phyloP scores from a whole-genome alignment of 164 flowering plant species.

The Umbilicus rupestris region DNA sequence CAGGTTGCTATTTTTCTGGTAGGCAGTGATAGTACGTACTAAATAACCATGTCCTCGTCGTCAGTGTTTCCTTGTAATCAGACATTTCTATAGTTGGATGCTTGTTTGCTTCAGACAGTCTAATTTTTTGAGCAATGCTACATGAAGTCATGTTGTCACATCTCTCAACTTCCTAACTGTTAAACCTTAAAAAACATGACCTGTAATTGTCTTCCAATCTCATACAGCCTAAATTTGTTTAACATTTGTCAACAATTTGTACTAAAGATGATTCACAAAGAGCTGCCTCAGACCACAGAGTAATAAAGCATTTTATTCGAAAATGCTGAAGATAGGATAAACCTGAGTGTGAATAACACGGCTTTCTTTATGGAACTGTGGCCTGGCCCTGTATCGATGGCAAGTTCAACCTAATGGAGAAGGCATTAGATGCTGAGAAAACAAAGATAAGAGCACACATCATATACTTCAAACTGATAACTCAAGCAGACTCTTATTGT shows the following conservation, averaged over 20 bases:
- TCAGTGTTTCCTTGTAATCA: background rate
- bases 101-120: background rate
- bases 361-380: background rate
- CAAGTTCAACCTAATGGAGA: background rate
- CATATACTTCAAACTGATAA: too few species aligned
- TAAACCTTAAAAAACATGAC: too few species aligned
- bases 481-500: too few species aligned
- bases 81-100: background rate
- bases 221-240: background rate
- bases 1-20: slow-evolving; percentile 1
- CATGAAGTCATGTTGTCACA: background rate
- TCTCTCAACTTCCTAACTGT: background rate
- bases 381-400: background rate
- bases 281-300: background rate
- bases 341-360: background rate
- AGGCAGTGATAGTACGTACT: too few species aligned
- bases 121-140: background rate
- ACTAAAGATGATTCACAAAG: background rate
- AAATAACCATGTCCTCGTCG: background rate
- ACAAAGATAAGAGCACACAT: background rate
- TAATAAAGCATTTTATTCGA: background rate
- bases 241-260: background rate
- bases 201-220: background rate
- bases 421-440: background rate
- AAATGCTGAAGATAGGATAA: background rate